These are phyloP conservation scores for Avena sativa DNA, from an alignment of 176 grass and related monocot species.

Conservation along the genomic window DNA sequence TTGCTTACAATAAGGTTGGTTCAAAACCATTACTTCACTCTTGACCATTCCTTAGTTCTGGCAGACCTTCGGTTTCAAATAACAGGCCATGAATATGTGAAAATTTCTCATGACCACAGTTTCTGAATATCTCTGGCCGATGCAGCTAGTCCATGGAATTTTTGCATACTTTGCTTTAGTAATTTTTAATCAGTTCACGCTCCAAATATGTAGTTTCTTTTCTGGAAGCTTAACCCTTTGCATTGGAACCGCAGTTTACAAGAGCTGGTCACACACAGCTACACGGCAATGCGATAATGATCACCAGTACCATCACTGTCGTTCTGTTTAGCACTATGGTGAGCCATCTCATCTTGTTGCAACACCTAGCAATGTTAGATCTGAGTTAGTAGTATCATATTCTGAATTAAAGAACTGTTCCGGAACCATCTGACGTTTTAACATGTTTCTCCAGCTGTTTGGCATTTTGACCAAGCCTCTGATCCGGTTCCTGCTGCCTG, in stretches of 20 bases:
- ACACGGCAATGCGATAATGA: conserved; percentile 93
- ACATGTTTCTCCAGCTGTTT: conserved; percentile 63
- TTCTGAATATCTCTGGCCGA: background rate
- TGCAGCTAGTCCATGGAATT: background rate
- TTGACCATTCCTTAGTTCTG: background rate
- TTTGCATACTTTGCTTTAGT: background rate
- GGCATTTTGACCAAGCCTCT: conserved; percentile 96
- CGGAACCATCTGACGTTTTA: conserved; percentile 35
- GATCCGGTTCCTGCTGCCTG: conserved; percentile 68
- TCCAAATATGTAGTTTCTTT: conserved; percentile 11
- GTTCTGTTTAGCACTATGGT: conserved; percentile 96
- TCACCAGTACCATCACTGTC: conserved; percentile 97
- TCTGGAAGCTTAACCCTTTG: conserved; percentile 32
- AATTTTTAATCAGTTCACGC: background rate
- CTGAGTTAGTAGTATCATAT: background rate
- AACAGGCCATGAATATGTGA: background rate
- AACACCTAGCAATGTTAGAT: background rate
- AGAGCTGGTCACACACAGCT: conserved; percentile 91
- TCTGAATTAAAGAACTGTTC: background rate
- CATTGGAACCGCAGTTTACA: conserved; percentile 73
- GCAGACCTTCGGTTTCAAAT: background rate
- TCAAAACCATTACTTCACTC: background rate
- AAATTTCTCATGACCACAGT: background rate
- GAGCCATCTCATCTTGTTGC: conserved; percentile 51
- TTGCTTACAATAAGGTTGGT: conserved; percentile 98